Evolutionary conservation across 495 filamentous ascomycete genomes (phyloP).

Genomic region (Chaetomium tenue): DNA sequence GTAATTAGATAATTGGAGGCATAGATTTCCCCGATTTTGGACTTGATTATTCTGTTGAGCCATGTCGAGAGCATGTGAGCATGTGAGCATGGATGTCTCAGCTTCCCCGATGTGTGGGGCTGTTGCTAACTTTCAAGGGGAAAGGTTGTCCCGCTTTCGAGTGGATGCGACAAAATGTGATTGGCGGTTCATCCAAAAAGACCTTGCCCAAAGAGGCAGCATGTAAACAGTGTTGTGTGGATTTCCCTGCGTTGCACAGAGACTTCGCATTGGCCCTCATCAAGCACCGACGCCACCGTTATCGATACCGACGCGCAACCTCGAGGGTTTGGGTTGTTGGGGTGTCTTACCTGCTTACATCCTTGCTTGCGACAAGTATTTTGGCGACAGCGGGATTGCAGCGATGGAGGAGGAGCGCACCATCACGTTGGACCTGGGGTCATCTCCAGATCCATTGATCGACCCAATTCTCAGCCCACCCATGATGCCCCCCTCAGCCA

Average conservation of each 20-base stretch:
- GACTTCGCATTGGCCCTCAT: constrained; percentile 7
- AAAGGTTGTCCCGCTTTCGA: constrained; percentile 18
- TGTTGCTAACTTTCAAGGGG: background rate
- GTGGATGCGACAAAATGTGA: constrained; percentile 11
- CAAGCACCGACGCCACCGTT: constrained; percentile 14
- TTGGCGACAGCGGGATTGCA: constrained; percentile 12
- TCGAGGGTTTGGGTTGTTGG: constrained; percentile 3
- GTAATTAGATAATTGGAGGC: background rate
- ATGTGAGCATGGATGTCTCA: too few relatives aligned
- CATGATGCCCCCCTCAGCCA: constrained; percentile 28
- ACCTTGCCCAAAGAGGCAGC: constrained; percentile 15
- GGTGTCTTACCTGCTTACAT: constrained; percentile 1
- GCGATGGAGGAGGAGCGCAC: constrained; percentile 28
- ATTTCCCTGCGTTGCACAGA: constrained; percentile 15
- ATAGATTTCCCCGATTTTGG: background rate
- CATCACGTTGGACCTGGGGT: constrained; percentile 41
- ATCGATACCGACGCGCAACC: constrained; percentile 17
- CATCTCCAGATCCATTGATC: constrained; percentile 51
- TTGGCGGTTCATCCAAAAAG: background rate
- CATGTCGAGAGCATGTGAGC: background rate
- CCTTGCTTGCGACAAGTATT: background rate
- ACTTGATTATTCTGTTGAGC: background rate
- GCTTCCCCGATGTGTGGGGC: background rate
- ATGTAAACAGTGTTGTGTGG: constrained; percentile 24
- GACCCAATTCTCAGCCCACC: constrained; percentile 33